Conservation (phyloP, 2,329 filamentous ascomycete genomes). For the Fusarium verticillioides region DNA sequence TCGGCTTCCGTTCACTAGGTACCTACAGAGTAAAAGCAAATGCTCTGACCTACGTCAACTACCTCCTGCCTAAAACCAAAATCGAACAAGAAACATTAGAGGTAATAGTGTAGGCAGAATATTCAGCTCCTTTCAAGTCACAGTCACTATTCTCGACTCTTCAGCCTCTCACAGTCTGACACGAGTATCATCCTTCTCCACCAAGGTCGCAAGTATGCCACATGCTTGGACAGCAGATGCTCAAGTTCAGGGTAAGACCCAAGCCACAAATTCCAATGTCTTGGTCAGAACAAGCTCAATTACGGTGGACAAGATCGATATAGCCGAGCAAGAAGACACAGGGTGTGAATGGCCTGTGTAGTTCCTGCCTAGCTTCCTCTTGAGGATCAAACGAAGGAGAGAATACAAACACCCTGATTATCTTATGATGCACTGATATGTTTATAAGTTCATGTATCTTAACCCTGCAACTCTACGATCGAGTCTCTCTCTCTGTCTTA, state of each 20-base stretch:
- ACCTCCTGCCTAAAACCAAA: constrained; percentile 12
- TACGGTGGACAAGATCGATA: constrained; percentile 12
- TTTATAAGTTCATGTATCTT: neutral
- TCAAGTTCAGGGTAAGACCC: constrained; percentile 12
- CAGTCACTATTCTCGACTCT: constrained; percentile 32
- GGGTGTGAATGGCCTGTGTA: neutral
- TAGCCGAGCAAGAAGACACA: constrained; percentile 3
- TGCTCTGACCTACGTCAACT: constrained; percentile 18
- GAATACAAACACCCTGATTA: neutral
- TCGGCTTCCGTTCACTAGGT: constrained; percentile 27
- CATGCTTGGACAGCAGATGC: constrained; percentile 27
- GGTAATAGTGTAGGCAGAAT: neutral
- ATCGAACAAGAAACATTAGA: neutral
- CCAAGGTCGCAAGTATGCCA: constrained; percentile 38
- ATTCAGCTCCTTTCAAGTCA: constrained; percentile 22
- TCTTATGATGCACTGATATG: neutral
- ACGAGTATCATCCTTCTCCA: constrained; percentile 43
- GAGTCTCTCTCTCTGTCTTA: neutral
- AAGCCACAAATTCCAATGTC: constrained; percentile 24
- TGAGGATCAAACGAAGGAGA: neutral
- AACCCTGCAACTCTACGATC: neutral
- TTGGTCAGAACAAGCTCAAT: constrained; percentile 6
- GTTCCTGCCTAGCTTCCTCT: neutral
- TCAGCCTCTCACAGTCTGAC: constrained; percentile 50
- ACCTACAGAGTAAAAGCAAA: neutral